Percentiles rank a stretch among this genome's conserved stretches.
phyloP scores from a whole-genome alignment of 2,329 filamentous ascomycete species.

The Neonectria ditissima region DNA sequence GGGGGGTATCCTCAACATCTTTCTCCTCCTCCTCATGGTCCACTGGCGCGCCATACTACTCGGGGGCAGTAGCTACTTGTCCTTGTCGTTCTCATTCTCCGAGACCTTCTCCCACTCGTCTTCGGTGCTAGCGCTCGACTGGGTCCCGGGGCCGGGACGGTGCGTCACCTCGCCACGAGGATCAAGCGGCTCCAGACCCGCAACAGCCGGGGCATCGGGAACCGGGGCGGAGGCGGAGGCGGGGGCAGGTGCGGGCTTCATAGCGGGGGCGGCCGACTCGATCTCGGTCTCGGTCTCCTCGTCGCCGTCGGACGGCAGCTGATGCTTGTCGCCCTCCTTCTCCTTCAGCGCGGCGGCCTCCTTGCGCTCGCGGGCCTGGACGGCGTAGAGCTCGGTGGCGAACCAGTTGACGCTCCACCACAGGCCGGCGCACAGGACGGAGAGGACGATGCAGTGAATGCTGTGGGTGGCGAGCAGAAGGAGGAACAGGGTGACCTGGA shows the following conservation, averaged over 20 bases:
- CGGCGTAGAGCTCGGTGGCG: conserved; percentile 70
- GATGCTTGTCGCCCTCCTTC: conserved; percentile 41
- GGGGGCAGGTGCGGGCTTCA: conserved; percentile 32
- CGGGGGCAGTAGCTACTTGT: no score
- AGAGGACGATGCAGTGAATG: conserved; percentile 89
- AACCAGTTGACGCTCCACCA: conserved; percentile 99
- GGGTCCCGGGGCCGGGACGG: conserved; percentile 58
- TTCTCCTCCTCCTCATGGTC: conserved; percentile 9
- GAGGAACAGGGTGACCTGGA: conserved; percentile 81
- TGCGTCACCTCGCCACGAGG: conserved; percentile 62
- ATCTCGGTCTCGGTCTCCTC: conserved; percentile 56
- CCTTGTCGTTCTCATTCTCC: conserved; percentile 73
- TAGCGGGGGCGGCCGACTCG: conserved; percentile 47
- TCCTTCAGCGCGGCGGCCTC: conserved; percentile 53
- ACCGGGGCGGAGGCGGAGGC: conserved; percentile 26
- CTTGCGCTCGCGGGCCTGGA: conserved; percentile 55
- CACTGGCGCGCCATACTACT: no score
- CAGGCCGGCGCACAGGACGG: conserved; percentile 80
- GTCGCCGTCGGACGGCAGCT: conserved; percentile 40
- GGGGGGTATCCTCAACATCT: conserved; percentile 45
- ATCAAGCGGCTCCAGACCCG: conserved; percentile 58
- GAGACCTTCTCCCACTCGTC: conserved; percentile 98
- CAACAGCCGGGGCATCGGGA: conserved; percentile 41
- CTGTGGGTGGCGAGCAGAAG: conserved; percentile 87
- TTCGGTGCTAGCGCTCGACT: conserved; percentile 80